Conservation (phyloP, 257 asterid species). For the Rubia yunnanensis region DNA sequence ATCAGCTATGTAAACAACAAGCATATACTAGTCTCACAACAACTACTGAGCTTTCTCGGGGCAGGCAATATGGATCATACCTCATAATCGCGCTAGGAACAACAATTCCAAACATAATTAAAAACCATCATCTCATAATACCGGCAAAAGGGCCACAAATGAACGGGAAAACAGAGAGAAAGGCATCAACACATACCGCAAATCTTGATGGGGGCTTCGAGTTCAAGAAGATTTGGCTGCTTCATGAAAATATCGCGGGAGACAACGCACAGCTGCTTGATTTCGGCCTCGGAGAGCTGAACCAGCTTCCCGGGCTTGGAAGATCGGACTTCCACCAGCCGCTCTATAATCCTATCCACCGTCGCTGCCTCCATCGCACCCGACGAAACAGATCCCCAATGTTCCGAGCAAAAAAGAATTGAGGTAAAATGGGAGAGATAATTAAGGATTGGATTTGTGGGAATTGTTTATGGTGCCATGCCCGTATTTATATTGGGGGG, state of each 20-base stretch:
- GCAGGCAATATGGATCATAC: background rate
- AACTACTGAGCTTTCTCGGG: background rate
- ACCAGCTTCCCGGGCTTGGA: constrained; percentile 83
- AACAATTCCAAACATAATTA: background rate
- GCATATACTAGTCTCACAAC: background rate
- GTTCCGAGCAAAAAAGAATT: background rate
- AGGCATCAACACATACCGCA: constrained; percentile 43
- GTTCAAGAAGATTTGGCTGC: constrained; percentile 94
- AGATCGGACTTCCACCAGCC: constrained; percentile 72
- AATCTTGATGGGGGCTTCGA: constrained; percentile 92
- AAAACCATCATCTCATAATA: background rate
- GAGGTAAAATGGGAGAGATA: background rate
- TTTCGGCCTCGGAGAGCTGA: constrained; percentile 80
- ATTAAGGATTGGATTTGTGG: background rate
- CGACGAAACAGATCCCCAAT: background rate
- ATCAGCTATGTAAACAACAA: background rate
- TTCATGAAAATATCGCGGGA: constrained; percentile 64
- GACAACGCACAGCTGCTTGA: constrained; percentile 74
- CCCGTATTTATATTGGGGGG: too few relatives aligned
- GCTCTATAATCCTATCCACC: constrained; percentile 67
- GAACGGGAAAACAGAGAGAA: too few relatives aligned
- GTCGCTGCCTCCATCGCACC: constrained; percentile 51
- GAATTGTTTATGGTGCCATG: background rate
- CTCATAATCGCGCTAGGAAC: background rate
- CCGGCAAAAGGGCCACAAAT: background rate